phyloP scores from a whole-genome alignment of 352 stramenopile genomes.

The Halophytophthora polymorphica region DNA sequence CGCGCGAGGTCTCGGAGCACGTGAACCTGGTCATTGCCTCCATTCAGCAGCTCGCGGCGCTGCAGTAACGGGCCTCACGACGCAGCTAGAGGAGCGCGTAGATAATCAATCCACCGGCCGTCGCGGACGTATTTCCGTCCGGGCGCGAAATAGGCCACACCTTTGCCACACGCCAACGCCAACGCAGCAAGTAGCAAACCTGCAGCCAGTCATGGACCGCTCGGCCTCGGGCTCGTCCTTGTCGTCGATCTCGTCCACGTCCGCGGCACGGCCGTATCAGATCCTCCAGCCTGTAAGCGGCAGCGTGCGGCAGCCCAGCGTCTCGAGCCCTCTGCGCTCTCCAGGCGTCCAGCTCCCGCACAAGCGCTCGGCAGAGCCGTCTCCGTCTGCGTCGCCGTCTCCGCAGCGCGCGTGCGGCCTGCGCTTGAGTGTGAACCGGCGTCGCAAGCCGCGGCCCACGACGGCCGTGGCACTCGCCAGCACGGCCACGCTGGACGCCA shows the following conservation, averaged over 20 bases:
- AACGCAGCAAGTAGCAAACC: too few relatives aligned
- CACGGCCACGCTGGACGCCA: conserved; percentile 29
- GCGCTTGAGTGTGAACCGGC: not conserved
- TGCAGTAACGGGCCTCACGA: too few relatives aligned
- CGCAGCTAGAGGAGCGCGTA: conserved; percentile 1
- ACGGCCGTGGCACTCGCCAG: conserved; percentile 30
- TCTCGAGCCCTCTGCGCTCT: conserved; percentile 9
- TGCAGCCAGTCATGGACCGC: conserved; percentile 20
- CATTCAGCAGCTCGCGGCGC: conserved; percentile 68
- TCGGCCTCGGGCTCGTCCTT: conserved; percentile 12
- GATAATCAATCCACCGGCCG: conserved; percentile 1
- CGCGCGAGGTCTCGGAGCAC: conserved; percentile 63
- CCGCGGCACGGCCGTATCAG: conserved; percentile 5
- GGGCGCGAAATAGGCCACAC: too few relatives aligned
- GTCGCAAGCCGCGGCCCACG: conserved; percentile 27
- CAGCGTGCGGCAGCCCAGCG: conserved; percentile 12
- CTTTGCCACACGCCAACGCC: too few relatives aligned
- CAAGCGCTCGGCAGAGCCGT: conserved; percentile 11
- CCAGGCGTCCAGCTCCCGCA: conserved; percentile 20
- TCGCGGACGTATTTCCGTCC: too few relatives aligned
- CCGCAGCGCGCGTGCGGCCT: conserved; percentile 3
- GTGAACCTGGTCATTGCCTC: conserved; percentile 72
- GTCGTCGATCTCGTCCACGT: conserved; percentile 9
- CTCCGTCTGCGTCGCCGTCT: conserved; percentile 2
- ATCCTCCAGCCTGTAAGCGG: conserved; percentile 5